Evolutionary conservation across 805 yeast genomes (phyloP), one percentile per base, ranked within the genome.

Genomic region (Millerago galiae): DNA sequence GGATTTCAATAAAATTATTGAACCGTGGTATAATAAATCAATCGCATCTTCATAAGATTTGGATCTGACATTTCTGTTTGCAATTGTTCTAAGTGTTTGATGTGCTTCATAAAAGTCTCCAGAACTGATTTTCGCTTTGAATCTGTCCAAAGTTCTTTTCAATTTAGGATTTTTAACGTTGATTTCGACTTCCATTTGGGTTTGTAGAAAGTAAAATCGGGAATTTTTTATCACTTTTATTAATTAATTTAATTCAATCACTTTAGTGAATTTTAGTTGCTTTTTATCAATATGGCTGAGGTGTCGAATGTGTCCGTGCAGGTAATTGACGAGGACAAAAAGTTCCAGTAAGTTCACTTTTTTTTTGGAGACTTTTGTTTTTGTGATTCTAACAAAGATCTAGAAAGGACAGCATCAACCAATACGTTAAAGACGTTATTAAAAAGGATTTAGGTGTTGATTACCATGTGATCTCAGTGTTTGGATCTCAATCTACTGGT

Each of bases 401-500:
- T 32, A 43, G 47, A 26, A 29, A 35, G 12, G 40, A 38, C 17
- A 30, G 41, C 6, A 45, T 56, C 34, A 42, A 40, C 17, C 26
- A 47, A n/a, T 48, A 59, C 66, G 43, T 60, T 57, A 46, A 56
- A 49, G 7, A 71, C 60, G 54, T 45, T 5, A 61, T 75, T 40
- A 56, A 65, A 24, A 48, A 55, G 35, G 69, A 69, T 34, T 69
- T 72, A 12, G 95, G 90, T 0, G 66, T 83, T 43, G 71, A 82
- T 52, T 90, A 91, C 66, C 96, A 93, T 61, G 79, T 93, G 15
- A 86, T 93, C 4, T 82, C 98, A 0, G 99, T 93, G 31, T 93
- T 93, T 69, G 99, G 99, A 5, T 88, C 96, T 1, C 99, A 93
- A 60, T 83, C 95, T 3, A 89, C 97, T 5, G 99, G 99, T 41